These are phyloP conservation scores for Boletus sp. DNA, from an alignment of 768 basidiomycete genomes.

Conservation along the genomic window DNA sequence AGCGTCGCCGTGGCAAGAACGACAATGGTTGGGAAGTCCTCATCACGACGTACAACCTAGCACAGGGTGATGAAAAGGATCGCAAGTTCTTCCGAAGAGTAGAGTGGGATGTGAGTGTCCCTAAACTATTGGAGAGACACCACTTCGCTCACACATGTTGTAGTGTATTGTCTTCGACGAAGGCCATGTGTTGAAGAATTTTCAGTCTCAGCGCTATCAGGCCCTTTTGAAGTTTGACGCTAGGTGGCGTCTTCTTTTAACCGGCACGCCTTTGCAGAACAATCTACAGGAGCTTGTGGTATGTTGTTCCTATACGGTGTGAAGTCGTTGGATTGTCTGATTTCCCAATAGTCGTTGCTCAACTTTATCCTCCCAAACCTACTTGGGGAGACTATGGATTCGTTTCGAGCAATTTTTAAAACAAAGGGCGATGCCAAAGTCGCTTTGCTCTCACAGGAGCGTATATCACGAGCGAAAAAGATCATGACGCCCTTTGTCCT, in stretches of 20 bases:
- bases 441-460: conserved; percentile 85
- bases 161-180: conserved; percentile 96
- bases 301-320: conserved; percentile 27
- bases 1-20: conserved; percentile 43
- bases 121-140: not conserved
- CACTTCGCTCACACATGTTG: not conserved
- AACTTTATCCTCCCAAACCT: conserved; percentile 96
- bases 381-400: conserved; percentile 73
- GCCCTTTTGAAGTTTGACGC: conserved; percentile 81
- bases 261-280: conserved; percentile 93
- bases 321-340: conserved; percentile 9
- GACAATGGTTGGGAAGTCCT: conserved; percentile 85
- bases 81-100: conserved; percentile 90
- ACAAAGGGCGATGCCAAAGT: conserved; percentile 90
- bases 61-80: conserved; percentile 82
- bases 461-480: conserved; percentile 92
- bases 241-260: conserved; percentile 87
- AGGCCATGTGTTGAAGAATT: conserved; percentile 96
- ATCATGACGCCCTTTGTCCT: conserved; percentile 99
- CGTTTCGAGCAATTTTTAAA: conserved; percentile 93
- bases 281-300: conserved; percentile 89
- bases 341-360: conserved; percentile 71
- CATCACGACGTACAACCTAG: conserved; percentile 94
- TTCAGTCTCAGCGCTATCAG: conserved; percentile 94
- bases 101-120: conserved; percentile 81